A percentile compares a stretch with the other conserved stretches of the same genome.
Conservation (phyloP, 1,284 basidiomycete species). For the Prillingera fragicola region DNA sequence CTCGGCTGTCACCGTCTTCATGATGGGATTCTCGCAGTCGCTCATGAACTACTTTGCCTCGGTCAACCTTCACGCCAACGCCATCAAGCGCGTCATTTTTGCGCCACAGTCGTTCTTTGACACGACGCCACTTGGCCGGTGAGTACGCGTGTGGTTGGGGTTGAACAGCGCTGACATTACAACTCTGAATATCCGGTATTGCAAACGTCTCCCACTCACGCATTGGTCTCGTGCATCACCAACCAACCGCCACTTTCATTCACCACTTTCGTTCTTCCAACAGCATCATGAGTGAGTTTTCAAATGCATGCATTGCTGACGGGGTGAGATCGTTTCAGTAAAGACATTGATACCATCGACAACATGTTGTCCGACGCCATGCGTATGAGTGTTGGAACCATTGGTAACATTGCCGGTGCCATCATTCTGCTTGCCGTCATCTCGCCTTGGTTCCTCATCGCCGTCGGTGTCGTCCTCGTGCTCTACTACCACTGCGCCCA, state of each 20-base stretch:
- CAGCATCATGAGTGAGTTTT: too few species aligned
- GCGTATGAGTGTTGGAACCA: conserved; percentile 59
- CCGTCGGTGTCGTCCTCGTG: conserved; percentile 58
- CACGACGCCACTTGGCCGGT: conserved; percentile 77
- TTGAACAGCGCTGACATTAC: too few species aligned
- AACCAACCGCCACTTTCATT: too few species aligned
- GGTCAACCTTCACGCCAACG: conserved; percentile 53
- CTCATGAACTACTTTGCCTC: conserved; percentile 61
- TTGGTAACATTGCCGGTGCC: conserved; percentile 54
- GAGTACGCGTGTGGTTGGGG: neutral
- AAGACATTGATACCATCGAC: conserved; percentile 77
- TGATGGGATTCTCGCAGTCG: conserved; percentile 51
- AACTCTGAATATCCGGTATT: too few species aligned
- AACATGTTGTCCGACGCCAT: conserved; percentile 60
- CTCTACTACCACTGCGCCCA: conserved; percentile 58
- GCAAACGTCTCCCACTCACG: too few species aligned
- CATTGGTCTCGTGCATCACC: too few species aligned
- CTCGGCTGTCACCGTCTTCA: conserved; percentile 52
- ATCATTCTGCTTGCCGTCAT: conserved; percentile 71
- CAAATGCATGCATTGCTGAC: too few species aligned
- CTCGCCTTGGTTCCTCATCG: conserved; percentile 77
- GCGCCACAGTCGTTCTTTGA: conserved; percentile 86
- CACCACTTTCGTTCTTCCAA: too few species aligned
- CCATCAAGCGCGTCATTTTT: conserved; percentile 60
- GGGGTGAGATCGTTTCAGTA: conserved; percentile 39